phyloP scores from a whole-genome alignment of 805 yeast genomes.

The Suhomyces vadensis region DNA sequence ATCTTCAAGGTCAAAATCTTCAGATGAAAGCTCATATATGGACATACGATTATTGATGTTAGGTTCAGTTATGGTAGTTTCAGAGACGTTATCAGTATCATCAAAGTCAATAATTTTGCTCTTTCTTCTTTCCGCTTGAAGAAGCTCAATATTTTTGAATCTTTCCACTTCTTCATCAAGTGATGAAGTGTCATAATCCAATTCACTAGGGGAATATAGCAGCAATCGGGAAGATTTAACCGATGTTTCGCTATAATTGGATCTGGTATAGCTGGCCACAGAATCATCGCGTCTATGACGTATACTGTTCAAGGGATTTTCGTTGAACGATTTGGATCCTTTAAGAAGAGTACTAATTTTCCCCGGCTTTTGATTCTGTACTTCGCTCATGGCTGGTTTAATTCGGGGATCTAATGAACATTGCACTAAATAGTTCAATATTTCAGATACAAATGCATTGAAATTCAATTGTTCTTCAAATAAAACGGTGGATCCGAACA shows the following conservation, averaged over 20 bases:
- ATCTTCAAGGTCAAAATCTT: slow-evolving; percentile 16
- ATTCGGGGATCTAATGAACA: slow-evolving; percentile 4
- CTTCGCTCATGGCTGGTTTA: slow-evolving; percentile 1
- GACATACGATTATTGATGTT: background rate
- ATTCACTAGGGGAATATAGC: slow-evolving; percentile 7
- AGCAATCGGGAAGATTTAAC: slow-evolving; percentile 12
- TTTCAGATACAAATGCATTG: slow-evolving; percentile 9
- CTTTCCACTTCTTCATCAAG: slow-evolving; percentile 4
- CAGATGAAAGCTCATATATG: background rate
- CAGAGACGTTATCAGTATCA: slow-evolving; percentile 3
- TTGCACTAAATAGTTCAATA: slow-evolving; percentile 9
- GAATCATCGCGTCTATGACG: background rate
- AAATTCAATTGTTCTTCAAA: slow-evolving; percentile 11
- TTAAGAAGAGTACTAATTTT: background rate
- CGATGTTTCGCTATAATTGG: slow-evolving; percentile 4
- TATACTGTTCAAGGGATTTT: background rate
- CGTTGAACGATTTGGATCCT: slow-evolving; percentile 1
- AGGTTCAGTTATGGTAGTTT: background rate
- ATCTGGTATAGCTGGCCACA: background rate
- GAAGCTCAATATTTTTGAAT: background rate
- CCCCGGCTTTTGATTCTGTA: background rate
- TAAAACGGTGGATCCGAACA: background rate
- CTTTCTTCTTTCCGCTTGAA: background rate
- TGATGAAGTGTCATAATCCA: slow-evolving; percentile 1
- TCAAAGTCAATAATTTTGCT: background rate